Evolutionary conservation across 495 filamentous ascomycete species (phyloP), one percentile per base, ranked within the genome.

Genomic region (Podospora anserina): DNA sequence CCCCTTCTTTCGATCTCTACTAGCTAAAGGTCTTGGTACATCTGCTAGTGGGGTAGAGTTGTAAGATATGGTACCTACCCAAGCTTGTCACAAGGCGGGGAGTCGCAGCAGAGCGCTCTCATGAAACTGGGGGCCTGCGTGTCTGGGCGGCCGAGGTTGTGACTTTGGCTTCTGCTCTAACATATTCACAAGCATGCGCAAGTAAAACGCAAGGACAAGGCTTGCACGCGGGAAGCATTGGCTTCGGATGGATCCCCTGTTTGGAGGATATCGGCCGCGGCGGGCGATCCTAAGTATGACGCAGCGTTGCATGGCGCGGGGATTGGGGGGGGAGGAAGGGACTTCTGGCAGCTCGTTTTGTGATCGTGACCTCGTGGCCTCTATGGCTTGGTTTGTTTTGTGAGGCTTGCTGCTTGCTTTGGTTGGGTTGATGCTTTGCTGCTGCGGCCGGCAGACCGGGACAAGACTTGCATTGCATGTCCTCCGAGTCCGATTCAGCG

Each of bases 201-300:
- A 20, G 54, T 4, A 4, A 20, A 4, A 13, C 54, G 54, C 54
- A 32, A 32, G 39, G 39, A 13, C 23, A 18, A 7, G 55, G 18
- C 55, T 58, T 19, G 55, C 13, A 58, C 23, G 18, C n/a, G 55
- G 55, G 55, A 58, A 26, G 23, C 55, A 58, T 18, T 58, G 55
- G 55, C 26, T 63, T 63, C 61, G 61, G 61, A 63, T 39, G 61
- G 23, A 18, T 5, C 27, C 61, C 61, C 61, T 20, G 18, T 63
- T 63, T 39, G 23, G 30, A 61, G 56, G 15, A 61, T 26, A 30
- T 58, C 23, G 55, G 55, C 55, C 55, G n/a, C 61, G 60, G 61
- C 61, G 27, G 61, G 61, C 61, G 61, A 63, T 63, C 61, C 61
- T 18, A 63, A 63, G 61, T 30, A 63, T 63, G 61, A 63, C 61